Base-by-base conservation (phyloP, 23 red algal species). In the Chondrus crispus region DNA sequence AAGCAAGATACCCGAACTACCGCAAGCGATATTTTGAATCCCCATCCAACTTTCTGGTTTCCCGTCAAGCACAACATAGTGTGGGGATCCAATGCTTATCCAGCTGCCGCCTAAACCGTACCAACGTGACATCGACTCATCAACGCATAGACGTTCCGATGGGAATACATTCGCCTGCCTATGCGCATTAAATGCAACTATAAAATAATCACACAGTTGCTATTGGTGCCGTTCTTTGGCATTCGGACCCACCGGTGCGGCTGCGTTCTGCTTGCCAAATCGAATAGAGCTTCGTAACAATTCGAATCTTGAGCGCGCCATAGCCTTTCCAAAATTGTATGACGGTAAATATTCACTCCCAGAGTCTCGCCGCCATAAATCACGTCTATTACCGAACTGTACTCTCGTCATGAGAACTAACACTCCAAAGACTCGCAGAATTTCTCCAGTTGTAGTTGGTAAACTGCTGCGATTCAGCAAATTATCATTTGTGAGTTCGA, bases 31-130 rank as follows among this genome's bases (percentile, higher is more conserved):
- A 20, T 86, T 66, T 70, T 55, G 8, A 69, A 2, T 11, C 69
- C 82, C 20, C 82, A 86, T 28, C 55, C 82, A 51, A 86, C 69
- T 86, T 45, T 86, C 82, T 3, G 82, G 82, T 12, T 86, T 86
- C 2, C 60, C 16, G 2, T 3, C 35, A 24, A 62, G 54, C 2
- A 46, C 78, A 2, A 55, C 78, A 20, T 82, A 82, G 26, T 60
- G 30, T 4, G 78, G 78, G 19, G 57, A 46, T 24, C 78, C 78
- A 20, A 26, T 52, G 5, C 22, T 4, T 4, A 82, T 82, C 46
- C 78, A 82, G 49, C 57, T 46, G 2, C 78, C 46, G 2, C 78
- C 78, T 62, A 82, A 46, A 6, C 78, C 49, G 46, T 82, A 82
- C 36, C 78, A 82, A 11, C 53, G 46, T 52, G 78, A 82, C 3